Conservation (phyloP, 2,329 filamentous ascomycete genomes). For the Coniochaeta sp. region DNA sequence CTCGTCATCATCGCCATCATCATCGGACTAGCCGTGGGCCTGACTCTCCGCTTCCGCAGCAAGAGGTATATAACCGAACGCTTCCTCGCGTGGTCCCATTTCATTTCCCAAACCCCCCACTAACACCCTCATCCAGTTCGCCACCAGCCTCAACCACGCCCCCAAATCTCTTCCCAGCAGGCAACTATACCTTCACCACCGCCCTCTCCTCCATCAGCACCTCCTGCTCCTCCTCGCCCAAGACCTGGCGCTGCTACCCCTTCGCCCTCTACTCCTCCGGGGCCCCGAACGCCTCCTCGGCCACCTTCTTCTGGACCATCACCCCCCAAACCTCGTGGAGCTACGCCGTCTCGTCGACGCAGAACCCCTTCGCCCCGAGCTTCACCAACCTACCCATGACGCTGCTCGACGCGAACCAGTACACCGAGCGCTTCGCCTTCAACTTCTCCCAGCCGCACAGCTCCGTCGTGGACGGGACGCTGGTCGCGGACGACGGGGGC, state of each 20-base stretch:
- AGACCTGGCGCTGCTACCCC: slow-evolving; percentile 57
- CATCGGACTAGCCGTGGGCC: slow-evolving; percentile 30
- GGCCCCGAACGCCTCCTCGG: slow-evolving; percentile 26
- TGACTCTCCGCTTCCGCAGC: slow-evolving; percentile 30
- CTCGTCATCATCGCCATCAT: slow-evolving; percentile 22
- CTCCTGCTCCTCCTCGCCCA: slow-evolving; percentile 49
- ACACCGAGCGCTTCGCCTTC: slow-evolving; percentile 52
- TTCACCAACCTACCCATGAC: slow-evolving; percentile 46
- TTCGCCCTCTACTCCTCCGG: slow-evolving; percentile 39
- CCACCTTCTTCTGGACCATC: slow-evolving; percentile 58
- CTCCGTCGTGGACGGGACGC: slow-evolving; percentile 37
- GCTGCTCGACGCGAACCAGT: slow-evolving; percentile 36
- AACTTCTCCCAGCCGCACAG: slow-evolving; percentile 43
- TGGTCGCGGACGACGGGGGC: slow-evolving; percentile 24
- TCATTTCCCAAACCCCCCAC: background rate
- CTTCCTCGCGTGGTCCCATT: slow-evolving; percentile 38
- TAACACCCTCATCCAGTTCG: background rate
- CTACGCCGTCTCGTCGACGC: slow-evolving; percentile 47
- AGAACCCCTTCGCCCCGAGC: slow-evolving; percentile 47
- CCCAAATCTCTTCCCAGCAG: slow-evolving; percentile 44
- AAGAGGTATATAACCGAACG: slow-evolving; percentile 27
- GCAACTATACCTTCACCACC: slow-evolving; percentile 54
- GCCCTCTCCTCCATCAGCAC: slow-evolving; percentile 45
- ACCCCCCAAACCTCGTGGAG: slow-evolving; percentile 25
- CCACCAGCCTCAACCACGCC: background rate